These are phyloP conservation scores for Lophiotrema nucula DNA, from an alignment of 495 filamentous ascomycete species.

Conservation along the genomic window DNA sequence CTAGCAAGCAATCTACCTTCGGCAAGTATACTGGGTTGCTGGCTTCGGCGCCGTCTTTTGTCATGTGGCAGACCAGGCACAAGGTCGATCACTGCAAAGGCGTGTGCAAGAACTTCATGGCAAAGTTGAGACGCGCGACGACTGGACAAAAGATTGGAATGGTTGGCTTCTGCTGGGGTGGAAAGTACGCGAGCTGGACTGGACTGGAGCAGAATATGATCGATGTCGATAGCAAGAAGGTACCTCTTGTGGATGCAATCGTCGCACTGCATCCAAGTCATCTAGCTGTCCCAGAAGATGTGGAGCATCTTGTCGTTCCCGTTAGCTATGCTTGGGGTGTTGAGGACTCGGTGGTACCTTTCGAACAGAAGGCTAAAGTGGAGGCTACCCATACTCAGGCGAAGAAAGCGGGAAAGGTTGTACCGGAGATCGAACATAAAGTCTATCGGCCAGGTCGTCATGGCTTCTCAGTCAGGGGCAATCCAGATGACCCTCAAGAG, in stretches of 20 bases:
- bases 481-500: no score
- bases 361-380: no score
- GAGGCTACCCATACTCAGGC: no score
- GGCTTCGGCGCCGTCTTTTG: no score
- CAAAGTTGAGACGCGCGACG: slow-evolving; percentile 33
- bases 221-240: slow-evolving; percentile 42
- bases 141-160: slow-evolving; percentile 44
- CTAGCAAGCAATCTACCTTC: slow-evolving; percentile 43
- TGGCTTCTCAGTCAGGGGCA: no score
- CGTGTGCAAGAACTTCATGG: slow-evolving; percentile 40
- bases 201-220: slow-evolving; percentile 39
- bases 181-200: slow-evolving; percentile 42
- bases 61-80: no score
- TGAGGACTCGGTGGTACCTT: slow-evolving; percentile 41
- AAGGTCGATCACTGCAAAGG: no score
- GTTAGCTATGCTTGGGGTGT: slow-evolving; percentile 43
- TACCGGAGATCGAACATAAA: no score
- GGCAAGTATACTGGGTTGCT: slow-evolving; percentile 42
- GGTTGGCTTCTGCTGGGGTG: slow-evolving; percentile 49
- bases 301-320: slow-evolving; percentile 43
- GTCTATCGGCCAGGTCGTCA: no score
- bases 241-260: slow-evolving; percentile 43
- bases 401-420: no score
- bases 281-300: slow-evolving; percentile 43
- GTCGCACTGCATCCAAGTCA: slow-evolving; percentile 44